Base-by-base conservation (phyloP, 495 filamentous ascomycete genomes). In the Penicillium waksmanii region DNA sequence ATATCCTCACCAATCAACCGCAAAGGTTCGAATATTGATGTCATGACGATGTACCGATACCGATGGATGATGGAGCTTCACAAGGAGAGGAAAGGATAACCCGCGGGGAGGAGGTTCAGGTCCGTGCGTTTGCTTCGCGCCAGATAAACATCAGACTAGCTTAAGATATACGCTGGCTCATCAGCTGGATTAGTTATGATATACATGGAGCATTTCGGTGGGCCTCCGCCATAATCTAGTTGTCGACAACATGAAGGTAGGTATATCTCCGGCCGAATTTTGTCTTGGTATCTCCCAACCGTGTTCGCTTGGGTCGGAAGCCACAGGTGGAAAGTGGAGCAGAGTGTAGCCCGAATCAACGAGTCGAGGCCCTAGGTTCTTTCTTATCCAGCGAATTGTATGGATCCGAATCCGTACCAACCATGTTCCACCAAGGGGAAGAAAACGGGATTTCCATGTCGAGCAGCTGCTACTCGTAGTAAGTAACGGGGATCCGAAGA, bases 1-100 rank as follows among this genome's bases (percentile, higher is more conserved):
- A 68, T 67, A 15, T 60, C 50, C 13, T 67, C 52, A 8, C 61
- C 53, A 11, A 69, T 47, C 18, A 50, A 27, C 31, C 53, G 49
- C 8, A 64, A 50, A 31, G 57, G 50, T 40, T 59, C 53, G 11
- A 60, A 57, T 9, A 43, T 34, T 15, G 60, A 47, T 0, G 55
- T 44, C 58, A 66, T 66, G 36, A 50, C 56, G 33, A 49, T 23
- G 31, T 48, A 44, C 33, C 43, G 47, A 12, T 19, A 27, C 25
- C 23, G 31, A 15, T 33, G 12, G 43, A 59, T 57, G 42, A 23
- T 27, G 46, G 46, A 48, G 46, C 9, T 1, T 44, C 42, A 44
- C 17, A 17, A 44, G 15, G 17, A 48, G 8, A 27, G 10, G 46
- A 27, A 9, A 19, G 21, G 46, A 48, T 25, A 1, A 21, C 46